Conservation (phyloP, 352 stramenopile species). For the Thalassiosira pacifica region DNA sequence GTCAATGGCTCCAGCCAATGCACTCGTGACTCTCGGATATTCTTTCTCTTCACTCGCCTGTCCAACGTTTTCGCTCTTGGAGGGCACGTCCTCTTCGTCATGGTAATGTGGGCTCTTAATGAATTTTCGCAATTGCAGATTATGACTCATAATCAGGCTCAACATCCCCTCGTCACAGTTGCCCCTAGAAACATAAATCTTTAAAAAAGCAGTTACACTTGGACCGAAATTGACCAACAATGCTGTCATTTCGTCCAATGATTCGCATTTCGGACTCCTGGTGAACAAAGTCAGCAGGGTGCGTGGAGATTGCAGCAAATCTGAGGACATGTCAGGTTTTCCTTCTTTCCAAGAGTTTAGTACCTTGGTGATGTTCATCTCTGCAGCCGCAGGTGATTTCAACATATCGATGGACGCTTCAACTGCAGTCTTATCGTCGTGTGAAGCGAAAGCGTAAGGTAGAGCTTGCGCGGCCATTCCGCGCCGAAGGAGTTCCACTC, state of each 20-base stretch:
- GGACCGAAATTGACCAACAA: constrained; percentile 41
- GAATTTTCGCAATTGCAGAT: constrained; percentile 36
- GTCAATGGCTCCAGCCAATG: not conserved
- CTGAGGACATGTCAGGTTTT: constrained; percentile 18
- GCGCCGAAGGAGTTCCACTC: constrained; percentile 21
- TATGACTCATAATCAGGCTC: constrained; percentile 18
- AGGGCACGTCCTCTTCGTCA: not conserved
- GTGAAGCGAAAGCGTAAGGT: constrained; percentile 22
- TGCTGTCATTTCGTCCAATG: constrained; percentile 37
- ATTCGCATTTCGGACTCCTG: constrained; percentile 22
- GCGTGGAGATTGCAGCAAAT: constrained; percentile 15
- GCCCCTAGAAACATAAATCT: constrained; percentile 29
- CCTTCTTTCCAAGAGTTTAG: constrained; percentile 36
- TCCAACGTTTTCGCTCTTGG: constrained; percentile 5
- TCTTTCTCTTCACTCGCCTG: constrained; percentile 7
- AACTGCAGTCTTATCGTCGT: constrained; percentile 26
- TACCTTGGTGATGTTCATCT: constrained; percentile 33
- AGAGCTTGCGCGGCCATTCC: constrained; percentile 34
- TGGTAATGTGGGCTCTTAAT: constrained; percentile 11
- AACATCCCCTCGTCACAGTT: constrained; percentile 7
- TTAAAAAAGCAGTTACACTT: constrained; percentile 43
- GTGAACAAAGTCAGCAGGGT: constrained; percentile 20
- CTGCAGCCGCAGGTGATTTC: constrained; percentile 36
- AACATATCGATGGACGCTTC: constrained; percentile 34
- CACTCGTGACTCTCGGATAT: not conserved